Conservation (phyloP, 2,329 filamentous ascomycete genomes). For the Claviceps quebecensis region DNA sequence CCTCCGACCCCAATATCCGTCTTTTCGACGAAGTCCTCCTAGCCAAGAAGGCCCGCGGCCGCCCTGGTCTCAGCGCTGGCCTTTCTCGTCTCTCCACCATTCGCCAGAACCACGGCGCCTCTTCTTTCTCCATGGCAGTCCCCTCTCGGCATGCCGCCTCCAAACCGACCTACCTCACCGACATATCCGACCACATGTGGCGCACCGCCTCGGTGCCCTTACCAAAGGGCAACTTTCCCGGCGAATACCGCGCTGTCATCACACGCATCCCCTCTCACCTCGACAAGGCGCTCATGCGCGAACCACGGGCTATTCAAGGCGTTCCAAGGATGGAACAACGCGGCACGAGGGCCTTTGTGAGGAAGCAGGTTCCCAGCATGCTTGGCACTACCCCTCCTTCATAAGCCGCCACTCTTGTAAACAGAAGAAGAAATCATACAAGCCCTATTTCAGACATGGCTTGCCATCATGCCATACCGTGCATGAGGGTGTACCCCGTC, state of each 20-base stretch:
- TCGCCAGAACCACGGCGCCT: slow-evolving; percentile 35
- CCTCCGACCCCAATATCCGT: slow-evolving; percentile 51
- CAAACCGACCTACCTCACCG: slow-evolving; percentile 48
- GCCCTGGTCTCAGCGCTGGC: slow-evolving; percentile 50
- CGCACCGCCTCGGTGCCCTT: slow-evolving; percentile 49
- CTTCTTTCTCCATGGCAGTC: slow-evolving; percentile 23
- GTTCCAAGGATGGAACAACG: slow-evolving; percentile 51
- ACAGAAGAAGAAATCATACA: not conserved
- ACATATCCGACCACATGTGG: slow-evolving; percentile 70
- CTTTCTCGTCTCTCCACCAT: slow-evolving; percentile 48
- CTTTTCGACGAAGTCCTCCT: slow-evolving; percentile 77
- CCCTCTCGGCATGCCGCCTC: slow-evolving; percentile 19
- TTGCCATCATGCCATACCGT: not conserved
- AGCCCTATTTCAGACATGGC: too few relatives aligned
- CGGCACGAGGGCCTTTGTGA: slow-evolving; percentile 33
- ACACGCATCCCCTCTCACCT: slow-evolving; percentile 66
- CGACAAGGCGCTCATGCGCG: slow-evolving; percentile 78
- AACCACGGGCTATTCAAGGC: slow-evolving; percentile 79
- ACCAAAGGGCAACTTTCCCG: slow-evolving; percentile 46
- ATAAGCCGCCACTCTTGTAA: slow-evolving; percentile 23
- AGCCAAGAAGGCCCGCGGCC: slow-evolving; percentile 57
- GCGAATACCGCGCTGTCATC: slow-evolving; percentile 46
- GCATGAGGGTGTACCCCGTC: not conserved
- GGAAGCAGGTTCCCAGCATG: slow-evolving; percentile 43
- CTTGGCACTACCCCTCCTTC: slow-evolving; percentile 27